These are phyloP conservation scores for Penicillium psychrofluorescens DNA, from an alignment of 495 filamentous ascomycete genomes.

Conservation along the genomic window DNA sequence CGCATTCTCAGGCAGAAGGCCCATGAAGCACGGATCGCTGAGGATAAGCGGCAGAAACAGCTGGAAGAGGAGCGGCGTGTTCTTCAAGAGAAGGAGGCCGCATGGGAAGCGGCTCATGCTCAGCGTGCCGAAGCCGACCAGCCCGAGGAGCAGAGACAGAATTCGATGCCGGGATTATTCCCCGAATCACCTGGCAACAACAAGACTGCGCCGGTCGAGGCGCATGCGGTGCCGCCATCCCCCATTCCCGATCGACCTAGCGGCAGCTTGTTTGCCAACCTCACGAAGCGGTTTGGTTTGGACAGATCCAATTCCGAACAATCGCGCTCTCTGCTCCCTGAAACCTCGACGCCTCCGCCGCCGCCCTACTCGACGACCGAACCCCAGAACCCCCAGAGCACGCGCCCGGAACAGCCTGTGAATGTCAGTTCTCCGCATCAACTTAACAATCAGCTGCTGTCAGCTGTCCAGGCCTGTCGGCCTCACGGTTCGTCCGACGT, in stretches of 20 bases:
- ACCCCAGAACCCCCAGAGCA: slow-evolving; percentile 25
- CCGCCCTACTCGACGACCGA: slow-evolving; percentile 37
- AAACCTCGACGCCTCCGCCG: slow-evolving; percentile 24
- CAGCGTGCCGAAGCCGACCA: slow-evolving; percentile 24
- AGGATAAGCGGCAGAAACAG: slow-evolving; percentile 69
- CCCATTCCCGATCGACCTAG: slow-evolving; percentile 28
- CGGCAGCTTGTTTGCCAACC: slow-evolving; percentile 54
- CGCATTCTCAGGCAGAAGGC: slow-evolving; percentile 80
- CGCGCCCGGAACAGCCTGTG: slow-evolving; percentile 29
- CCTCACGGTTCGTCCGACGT: slow-evolving; percentile 66
- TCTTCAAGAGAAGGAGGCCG: slow-evolving; percentile 55
- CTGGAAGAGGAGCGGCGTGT: slow-evolving; percentile 64
- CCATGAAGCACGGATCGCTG: slow-evolving; percentile 75
- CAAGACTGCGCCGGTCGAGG: slow-evolving; percentile 13
- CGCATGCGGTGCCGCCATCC: slow-evolving; percentile 12
- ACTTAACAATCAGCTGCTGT: slow-evolving; percentile 56
- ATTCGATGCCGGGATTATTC: slow-evolving; percentile 64
- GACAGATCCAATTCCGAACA: slow-evolving; percentile 34
- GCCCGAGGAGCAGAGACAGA: slow-evolving; percentile 21
- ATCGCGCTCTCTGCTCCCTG: slow-evolving; percentile 15
- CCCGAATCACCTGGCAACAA: slow-evolving; percentile 51
- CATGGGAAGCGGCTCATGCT: slow-evolving; percentile 35
- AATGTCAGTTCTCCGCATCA: slow-evolving; percentile 42
- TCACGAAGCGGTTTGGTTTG: slow-evolving; percentile 59
- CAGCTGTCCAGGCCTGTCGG: slow-evolving; percentile 75